phyloP scores from a whole-genome alignment of 2,329 filamentous ascomycete species.

The Leptographium galeiforme region DNA sequence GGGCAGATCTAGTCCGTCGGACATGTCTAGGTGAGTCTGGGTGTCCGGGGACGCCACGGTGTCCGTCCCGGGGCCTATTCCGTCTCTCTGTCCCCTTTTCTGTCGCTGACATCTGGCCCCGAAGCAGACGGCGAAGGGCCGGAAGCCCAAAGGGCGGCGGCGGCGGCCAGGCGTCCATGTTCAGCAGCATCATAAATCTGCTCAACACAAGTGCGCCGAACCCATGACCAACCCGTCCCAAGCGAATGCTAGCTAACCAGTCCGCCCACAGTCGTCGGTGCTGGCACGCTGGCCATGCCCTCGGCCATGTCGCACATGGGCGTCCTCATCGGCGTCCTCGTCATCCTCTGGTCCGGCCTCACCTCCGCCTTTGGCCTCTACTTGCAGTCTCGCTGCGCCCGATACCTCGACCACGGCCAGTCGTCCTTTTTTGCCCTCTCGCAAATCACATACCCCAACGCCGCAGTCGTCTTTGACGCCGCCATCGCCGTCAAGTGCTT shows the following conservation, averaged over 20 bases:
- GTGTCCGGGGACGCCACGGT: no score
- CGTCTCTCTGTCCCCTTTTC: not conserved
- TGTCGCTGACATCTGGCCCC: not conserved
- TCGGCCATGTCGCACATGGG: constrained; percentile 92
- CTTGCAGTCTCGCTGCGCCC: constrained; percentile 81
- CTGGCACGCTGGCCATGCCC: constrained; percentile 91
- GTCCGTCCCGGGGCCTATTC: no score
- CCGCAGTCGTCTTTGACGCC: constrained; percentile 85
- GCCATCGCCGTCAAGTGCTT: constrained; percentile 98
- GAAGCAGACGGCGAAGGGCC: constrained; percentile 37
- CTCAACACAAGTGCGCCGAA: constrained; percentile 72
- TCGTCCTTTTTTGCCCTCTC: constrained; percentile 94
- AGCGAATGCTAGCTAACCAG: no score
- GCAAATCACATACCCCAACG: constrained; percentile 92
- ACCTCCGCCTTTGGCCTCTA: constrained; percentile 90
- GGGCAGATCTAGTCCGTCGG: constrained; percentile 23
- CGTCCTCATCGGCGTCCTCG: constrained; percentile 66
- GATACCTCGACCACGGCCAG: constrained; percentile 79
- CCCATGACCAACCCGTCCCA: no score
- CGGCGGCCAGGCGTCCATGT: constrained; percentile 75
- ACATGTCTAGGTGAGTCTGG: constrained; percentile 33
- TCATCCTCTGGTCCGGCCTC: constrained; percentile 84
- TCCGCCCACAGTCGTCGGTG: constrained; percentile 59
- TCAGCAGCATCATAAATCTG: constrained; percentile 87
- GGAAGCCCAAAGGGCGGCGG: constrained; percentile 63